Evolutionary conservation across 2,329 filamentous ascomycete species (phyloP).

Genomic region (Chaetomium sp.): DNA sequence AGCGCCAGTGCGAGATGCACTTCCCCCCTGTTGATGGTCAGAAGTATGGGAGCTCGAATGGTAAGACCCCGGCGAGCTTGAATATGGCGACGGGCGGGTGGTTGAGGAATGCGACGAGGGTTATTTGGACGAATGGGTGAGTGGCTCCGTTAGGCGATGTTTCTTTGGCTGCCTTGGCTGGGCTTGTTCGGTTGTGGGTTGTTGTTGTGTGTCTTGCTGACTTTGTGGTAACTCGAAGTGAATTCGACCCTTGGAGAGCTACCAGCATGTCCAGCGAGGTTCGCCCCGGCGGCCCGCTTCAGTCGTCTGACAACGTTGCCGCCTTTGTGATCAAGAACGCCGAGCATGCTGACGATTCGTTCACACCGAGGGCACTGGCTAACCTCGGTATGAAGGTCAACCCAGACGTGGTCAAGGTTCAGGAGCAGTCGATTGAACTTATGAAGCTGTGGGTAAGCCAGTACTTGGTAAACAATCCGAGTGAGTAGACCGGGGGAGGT

Average conservation of each 20-base stretch:
- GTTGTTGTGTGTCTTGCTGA: not conserved
- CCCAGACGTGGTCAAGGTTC: slow-evolving; percentile 31
- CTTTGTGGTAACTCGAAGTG: not conserved
- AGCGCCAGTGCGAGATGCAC: slow-evolving; percentile 33
- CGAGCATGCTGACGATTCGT: slow-evolving; percentile 29
- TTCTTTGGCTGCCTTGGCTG: not conserved
- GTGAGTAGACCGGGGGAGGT: not conserved
- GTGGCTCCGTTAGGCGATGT: not conserved
- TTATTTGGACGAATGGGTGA: slow-evolving; percentile 31
- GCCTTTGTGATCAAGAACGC: slow-evolving; percentile 33
- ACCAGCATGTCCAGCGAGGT: slow-evolving; percentile 33
- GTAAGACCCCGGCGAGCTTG: slow-evolving; percentile 27
- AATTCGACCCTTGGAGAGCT: slow-evolving; percentile 34
- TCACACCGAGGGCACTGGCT: slow-evolving; percentile 29
- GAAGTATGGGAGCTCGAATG: slow-evolving; percentile 29
- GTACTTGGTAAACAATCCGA: slow-evolving; percentile 10
- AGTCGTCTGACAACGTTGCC: slow-evolving; percentile 26
- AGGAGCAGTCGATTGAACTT: slow-evolving; percentile 29
- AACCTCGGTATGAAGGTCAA: slow-evolving; percentile 31
- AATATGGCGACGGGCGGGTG: slow-evolving; percentile 32
- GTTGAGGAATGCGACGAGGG: slow-evolving; percentile 24
- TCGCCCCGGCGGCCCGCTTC: slow-evolving; percentile 31
- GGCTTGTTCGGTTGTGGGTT: not conserved
- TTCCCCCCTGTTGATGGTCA: slow-evolving; percentile 29
- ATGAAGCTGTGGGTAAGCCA: slow-evolving; percentile 30